These are phyloP conservation scores for Zoysia matrella DNA, from an alignment of 202 grass and related monocot species.

Conservation along the genomic window DNA sequence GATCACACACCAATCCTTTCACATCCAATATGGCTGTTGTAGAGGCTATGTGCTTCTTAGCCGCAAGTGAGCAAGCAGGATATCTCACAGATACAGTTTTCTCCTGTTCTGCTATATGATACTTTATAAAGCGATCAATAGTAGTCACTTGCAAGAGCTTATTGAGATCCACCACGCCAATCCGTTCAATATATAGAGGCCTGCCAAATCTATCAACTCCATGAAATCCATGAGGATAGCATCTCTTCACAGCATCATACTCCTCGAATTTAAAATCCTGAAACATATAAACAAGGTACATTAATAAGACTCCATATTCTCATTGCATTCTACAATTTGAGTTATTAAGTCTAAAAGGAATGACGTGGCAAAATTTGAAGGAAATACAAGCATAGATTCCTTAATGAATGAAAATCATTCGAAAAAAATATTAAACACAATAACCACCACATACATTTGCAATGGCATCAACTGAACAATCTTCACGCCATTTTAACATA, in stretches of 20 bases:
- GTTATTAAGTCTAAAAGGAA: slow-evolving; percentile 32
- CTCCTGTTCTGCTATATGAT: slow-evolving; percentile 94
- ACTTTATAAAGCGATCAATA: slow-evolving; percentile 81
- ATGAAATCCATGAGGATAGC: slow-evolving; percentile 94
- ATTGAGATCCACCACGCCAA: slow-evolving; percentile 74
- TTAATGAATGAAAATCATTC: neutral
- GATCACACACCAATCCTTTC: slow-evolving; percentile 78
- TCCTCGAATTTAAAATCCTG: slow-evolving; percentile 96
- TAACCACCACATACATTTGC: slow-evolving; percentile 60
- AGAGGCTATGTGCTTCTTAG: slow-evolving; percentile 78
- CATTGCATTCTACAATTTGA: slow-evolving; percentile 24
- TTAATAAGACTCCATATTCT: slow-evolving; percentile 27
- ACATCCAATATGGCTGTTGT: slow-evolving; percentile 89
- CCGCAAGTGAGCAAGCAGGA: slow-evolving; percentile 81
- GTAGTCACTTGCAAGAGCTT: slow-evolving; percentile 66
- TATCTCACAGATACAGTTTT: slow-evolving; percentile 85
- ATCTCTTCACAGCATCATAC: slow-evolving; percentile 77
- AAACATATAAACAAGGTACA: slow-evolving; percentile 35
- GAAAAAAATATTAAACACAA: slow-evolving; percentile 28
- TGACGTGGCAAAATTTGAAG: slow-evolving; percentile 17
- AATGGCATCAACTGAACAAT: slow-evolving; percentile 71
- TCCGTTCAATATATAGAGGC: slow-evolving; percentile 85
- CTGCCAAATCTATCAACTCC: slow-evolving; percentile 91
- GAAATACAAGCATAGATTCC: slow-evolving; percentile 16
- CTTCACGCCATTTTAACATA: slow-evolving; percentile 98